Evolutionary conservation across 495 filamentous ascomycete species (phyloP), one percentile per base, ranked within the genome.

Genomic region (Aspergillus wentii): DNA sequence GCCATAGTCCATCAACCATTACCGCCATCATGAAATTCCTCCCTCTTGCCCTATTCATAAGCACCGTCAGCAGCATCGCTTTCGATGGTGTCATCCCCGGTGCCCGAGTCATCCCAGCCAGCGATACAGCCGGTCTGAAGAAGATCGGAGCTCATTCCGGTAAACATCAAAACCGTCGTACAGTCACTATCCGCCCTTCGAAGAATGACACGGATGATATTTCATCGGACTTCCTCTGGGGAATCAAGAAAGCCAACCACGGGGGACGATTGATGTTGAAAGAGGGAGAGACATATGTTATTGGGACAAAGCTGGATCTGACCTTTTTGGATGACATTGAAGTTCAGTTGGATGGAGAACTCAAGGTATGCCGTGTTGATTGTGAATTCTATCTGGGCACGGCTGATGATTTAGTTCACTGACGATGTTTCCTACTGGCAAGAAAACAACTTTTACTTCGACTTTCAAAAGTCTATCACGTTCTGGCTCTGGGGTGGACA

Each of bases 401-500:
- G 16, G 31, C n/a, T 17, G 28, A 37, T 37, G 17, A 35, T 2
- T 21, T 33, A 71, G 62, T 80, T 79, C 57, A 79, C 76, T 26
- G 64, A 79, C 37, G 67, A 79, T 38, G 71, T 76, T 25, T 49
- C 57, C 10, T 79, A 74, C 56, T 80, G 76, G 76, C 75, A 79
- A 56, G 61, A 51, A 11, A 72, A 78, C 46, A 57, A 75, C 45
- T 79, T 75, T 54, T 66, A 54, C 38, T 71, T 77, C 40, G 57
- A 64, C 10, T 80, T 78, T 62, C 75, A 79, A 40, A 75, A 77
- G 48, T 75, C 68, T 8, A 71, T 78, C 33, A 70, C 72, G n/a
- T 79, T 77, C 48, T 80, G 74, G 75, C 61, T 72, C 25, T 79
- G 72, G 72, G 76, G 75, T 35, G 75, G 76, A 5, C 57, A 68